phyloP scores from a whole-genome alignment of 148 eudicot species.

The Oxyria digyna region DNA sequence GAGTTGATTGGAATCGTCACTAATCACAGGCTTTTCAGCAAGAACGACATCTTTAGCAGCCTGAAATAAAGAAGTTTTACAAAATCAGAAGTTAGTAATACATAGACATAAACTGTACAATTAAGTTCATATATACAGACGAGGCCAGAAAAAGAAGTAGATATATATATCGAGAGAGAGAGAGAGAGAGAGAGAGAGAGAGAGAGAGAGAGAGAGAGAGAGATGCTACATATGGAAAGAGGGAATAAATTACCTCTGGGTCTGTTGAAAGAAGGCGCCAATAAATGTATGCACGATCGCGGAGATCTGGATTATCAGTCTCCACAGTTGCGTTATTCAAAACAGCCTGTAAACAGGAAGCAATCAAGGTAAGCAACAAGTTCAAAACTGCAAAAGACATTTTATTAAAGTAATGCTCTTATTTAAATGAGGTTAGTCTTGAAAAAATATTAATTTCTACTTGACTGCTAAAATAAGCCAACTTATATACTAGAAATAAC shows the following conservation, averaged over 20 bases:
- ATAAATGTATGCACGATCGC: constrained; percentile 95
- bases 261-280: constrained; percentile 99
- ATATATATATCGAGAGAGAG: not conserved
- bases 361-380: constrained; percentile 1
- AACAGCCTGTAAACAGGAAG: constrained; percentile 51
- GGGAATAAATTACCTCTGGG: constrained; percentile 66
- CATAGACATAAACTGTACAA: too few species aligned
- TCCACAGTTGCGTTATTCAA: constrained; percentile 98
- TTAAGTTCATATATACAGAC: too few species aligned
- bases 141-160: too few species aligned
- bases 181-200: not conserved
- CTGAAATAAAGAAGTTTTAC: constrained; percentile 20
- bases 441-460: not conserved
- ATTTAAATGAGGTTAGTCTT: not conserved
- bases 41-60: constrained; percentile 97
- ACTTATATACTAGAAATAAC: not conserved
- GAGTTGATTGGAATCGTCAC: constrained; percentile 89
- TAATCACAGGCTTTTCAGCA: constrained; percentile 97
- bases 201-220: not conserved
- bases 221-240: not conserved
- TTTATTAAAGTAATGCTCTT: not conserved
- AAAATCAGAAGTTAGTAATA: not conserved
- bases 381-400: not conserved
- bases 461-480: not conserved
- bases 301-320: constrained; percentile 95